Percentiles rank a stretch among this genome's conserved stretches.
These are phyloP conservation scores for Blastobotrys persicus DNA, from an alignment of 1,139 yeast genomes.

Conservation along the genomic window DNA sequence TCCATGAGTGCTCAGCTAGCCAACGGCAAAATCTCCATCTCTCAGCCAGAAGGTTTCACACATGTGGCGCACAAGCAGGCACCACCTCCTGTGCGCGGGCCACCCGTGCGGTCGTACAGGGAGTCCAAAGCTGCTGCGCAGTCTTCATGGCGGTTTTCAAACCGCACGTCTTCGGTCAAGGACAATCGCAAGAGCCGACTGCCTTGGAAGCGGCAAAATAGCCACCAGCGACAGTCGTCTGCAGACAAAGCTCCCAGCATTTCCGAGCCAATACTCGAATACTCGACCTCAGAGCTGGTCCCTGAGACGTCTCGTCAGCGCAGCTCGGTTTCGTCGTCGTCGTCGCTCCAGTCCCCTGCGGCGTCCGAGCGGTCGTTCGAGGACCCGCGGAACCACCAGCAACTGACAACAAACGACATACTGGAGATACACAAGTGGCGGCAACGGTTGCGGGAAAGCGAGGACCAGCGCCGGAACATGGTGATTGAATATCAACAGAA, in stretches of 20 bases:
- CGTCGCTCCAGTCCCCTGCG: conserved; percentile 8
- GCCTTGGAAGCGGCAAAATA: conserved; percentile 19
- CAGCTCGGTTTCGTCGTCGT: neutral
- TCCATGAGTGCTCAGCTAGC: conserved; percentile 8
- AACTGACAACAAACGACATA: neutral
- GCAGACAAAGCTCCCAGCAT: conserved; percentile 21
- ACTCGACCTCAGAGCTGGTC: conserved; percentile 28
- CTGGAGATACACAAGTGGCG: conserved; percentile 22
- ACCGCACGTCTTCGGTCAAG: conserved; percentile 1
- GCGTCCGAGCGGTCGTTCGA: conserved; percentile 6
- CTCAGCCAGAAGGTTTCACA: conserved; percentile 20
- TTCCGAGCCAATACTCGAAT: conserved; percentile 29
- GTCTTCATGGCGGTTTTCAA: neutral
- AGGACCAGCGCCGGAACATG: conserved; percentile 28
- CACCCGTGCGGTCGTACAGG: conserved; percentile 17
- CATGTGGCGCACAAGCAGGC: conserved; percentile 15
- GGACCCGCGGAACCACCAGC: neutral
- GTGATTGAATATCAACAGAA: conserved; percentile 34
- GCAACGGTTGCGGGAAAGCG: conserved; percentile 28
- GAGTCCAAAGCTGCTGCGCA: conserved; percentile 9
- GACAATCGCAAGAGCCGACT: conserved; percentile 20
- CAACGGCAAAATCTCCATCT: conserved; percentile 16
- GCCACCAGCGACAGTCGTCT: conserved; percentile 12
- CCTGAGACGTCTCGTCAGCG: conserved; percentile 16
- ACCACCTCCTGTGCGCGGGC: conserved; percentile 15